These are phyloP conservation scores for Chlorociboria aeruginascens DNA, from an alignment of 495 filamentous ascomycete genomes.

Conservation along the genomic window DNA sequence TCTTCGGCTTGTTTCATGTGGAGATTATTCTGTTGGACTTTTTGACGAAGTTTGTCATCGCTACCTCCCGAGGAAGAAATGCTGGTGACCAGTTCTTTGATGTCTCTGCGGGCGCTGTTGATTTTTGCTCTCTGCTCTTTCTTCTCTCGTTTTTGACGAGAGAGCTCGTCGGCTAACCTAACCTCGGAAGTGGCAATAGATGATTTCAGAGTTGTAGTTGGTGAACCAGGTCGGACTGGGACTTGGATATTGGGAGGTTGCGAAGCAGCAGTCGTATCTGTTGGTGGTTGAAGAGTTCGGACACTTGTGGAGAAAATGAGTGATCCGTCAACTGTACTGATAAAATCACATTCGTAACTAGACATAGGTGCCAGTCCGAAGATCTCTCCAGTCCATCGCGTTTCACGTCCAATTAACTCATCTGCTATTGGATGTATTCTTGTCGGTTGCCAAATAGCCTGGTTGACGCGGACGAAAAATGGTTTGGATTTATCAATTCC, in stretches of 20 bases:
- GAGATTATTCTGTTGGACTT: slow-evolving; percentile 61
- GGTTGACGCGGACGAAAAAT: slow-evolving; percentile 82
- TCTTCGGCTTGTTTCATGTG: slow-evolving; percentile 79
- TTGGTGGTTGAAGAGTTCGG: slow-evolving; percentile 62
- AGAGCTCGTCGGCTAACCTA: slow-evolving; percentile 65
- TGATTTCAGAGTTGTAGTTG: slow-evolving; percentile 76
- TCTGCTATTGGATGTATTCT: slow-evolving; percentile 44
- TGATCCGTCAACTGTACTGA: slow-evolving; percentile 59
- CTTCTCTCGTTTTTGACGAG: slow-evolving; percentile 59
- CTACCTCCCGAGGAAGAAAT: slow-evolving; percentile 63
- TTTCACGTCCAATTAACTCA: slow-evolving; percentile 27
- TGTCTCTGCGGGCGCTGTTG: slow-evolving; percentile 63
- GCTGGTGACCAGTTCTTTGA: slow-evolving; percentile 56
- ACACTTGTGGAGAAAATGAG: slow-evolving; percentile 69
- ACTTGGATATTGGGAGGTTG: slow-evolving; percentile 31
- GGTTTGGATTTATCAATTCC: slow-evolving; percentile 54
- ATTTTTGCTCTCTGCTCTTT: slow-evolving; percentile 69
- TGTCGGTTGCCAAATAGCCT: slow-evolving; percentile 77
- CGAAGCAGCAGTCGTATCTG: slow-evolving; percentile 40
- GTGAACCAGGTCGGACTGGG: slow-evolving; percentile 68
- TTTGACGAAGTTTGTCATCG: slow-evolving; percentile 74
- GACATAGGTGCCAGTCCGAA: slow-evolving; percentile 78
- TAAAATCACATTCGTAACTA: slow-evolving; percentile 76
- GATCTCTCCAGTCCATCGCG: slow-evolving; percentile 69
- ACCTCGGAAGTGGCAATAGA: slow-evolving; percentile 71